Evolutionary conservation across 2,329 filamentous ascomycete species (phyloP).

Genomic region (Penicillium sp.): DNA sequence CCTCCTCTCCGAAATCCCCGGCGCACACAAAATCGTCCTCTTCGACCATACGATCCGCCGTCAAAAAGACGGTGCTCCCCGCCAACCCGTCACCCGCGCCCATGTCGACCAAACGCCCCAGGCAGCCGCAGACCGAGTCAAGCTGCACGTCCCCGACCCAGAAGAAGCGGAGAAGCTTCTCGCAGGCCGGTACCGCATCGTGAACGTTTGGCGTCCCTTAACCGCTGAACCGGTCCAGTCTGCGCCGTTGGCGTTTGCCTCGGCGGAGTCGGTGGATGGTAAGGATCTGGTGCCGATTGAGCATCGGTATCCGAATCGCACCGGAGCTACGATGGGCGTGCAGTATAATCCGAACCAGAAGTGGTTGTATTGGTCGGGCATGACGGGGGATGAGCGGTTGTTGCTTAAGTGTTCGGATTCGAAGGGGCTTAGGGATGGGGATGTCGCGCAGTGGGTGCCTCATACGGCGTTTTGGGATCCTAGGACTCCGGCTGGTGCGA

Average conservation of each 20-base stretch:
- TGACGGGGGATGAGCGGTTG: constrained; percentile 66
- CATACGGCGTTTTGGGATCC: constrained; percentile 79
- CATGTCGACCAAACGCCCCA: constrained; percentile 77
- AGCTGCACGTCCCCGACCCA: constrained; percentile 55
- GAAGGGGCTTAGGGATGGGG: constrained; percentile 44
- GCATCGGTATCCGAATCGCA: constrained; percentile 65
- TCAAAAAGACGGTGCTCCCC: constrained; percentile 52
- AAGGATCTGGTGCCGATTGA: constrained; percentile 66
- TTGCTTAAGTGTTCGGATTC: constrained; percentile 72
- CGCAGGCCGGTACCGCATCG: constrained; percentile 66
- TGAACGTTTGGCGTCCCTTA: constrained; percentile 78
- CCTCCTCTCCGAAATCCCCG: constrained; percentile 62
- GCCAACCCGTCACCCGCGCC: constrained; percentile 64
- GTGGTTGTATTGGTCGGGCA: constrained; percentile 78
- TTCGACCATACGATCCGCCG: constrained; percentile 90
- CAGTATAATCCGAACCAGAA: constrained; percentile 56
- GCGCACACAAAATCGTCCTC: constrained; percentile 61
- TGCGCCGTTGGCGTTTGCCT: constrained; percentile 55
- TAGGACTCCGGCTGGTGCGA: constrained; percentile 62
- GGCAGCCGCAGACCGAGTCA: constrained; percentile 63
- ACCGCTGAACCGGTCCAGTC: constrained; percentile 52
- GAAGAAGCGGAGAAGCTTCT: constrained; percentile 64
- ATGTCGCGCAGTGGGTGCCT: constrained; percentile 48
- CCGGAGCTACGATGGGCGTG: constrained; percentile 69
- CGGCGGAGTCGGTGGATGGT: constrained; percentile 47